Percentiles rank a stretch among this genome's conserved stretches.
Conservation (phyloP, 139 green algal species). For the Coelastrella sp. region DNA sequence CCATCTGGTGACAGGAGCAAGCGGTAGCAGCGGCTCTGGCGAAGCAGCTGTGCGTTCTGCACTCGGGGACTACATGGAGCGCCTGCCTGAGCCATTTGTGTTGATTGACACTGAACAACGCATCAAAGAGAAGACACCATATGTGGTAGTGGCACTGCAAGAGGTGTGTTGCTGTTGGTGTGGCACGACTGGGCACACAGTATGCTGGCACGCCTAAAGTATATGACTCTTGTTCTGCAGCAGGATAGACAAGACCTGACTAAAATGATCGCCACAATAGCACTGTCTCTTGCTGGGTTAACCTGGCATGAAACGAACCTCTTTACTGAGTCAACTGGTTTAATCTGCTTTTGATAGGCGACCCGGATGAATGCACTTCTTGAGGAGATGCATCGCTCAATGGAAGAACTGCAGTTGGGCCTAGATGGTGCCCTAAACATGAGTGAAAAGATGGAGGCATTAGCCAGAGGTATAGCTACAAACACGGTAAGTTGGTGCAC, state of each 20-base stretch:
- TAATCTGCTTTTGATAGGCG: conserved; percentile 57
- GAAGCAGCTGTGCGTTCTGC: conserved; percentile 69
- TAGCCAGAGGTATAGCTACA: conserved; percentile 74
- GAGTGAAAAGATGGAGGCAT: conserved; percentile 87
- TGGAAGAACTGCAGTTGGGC: conserved; percentile 90
- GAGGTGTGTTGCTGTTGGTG: conserved; percentile 21
- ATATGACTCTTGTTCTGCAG: not conserved
- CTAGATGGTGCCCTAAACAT: conserved; percentile 91
- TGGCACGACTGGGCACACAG: not conserved
- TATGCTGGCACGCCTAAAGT: not conserved
- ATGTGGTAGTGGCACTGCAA: conserved; percentile 82
- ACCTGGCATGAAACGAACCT: not conserved
- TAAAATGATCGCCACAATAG: no score
- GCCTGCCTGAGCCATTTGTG: conserved; percentile 81
- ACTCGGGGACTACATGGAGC: conserved; percentile 75
- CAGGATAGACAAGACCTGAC: not conserved
- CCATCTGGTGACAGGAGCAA: conserved; percentile 40
- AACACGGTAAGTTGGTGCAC: conserved; percentile 68
- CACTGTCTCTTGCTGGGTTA: not conserved
- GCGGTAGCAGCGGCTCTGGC: conserved; percentile 54
- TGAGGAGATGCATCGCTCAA: conserved; percentile 80
- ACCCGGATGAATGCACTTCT: conserved; percentile 86
- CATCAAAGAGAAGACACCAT: conserved; percentile 87
- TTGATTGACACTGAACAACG: conserved; percentile 88
- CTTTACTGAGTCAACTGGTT: not conserved